Base-by-base conservation (phyloP, 495 filamentous ascomycete genomes). In the Massariosphaeria phaeospora region DNA sequence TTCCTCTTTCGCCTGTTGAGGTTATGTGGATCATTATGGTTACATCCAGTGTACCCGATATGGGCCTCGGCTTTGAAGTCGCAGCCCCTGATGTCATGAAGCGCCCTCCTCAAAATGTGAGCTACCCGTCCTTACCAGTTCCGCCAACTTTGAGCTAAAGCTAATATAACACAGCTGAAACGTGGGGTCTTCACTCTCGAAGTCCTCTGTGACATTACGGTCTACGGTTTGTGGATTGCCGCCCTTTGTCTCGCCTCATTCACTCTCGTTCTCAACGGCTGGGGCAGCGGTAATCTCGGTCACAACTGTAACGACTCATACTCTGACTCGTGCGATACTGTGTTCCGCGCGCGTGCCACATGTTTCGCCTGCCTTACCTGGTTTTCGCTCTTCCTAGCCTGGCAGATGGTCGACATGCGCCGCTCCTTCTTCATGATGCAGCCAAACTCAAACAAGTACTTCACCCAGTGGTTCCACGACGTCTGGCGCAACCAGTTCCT, bases 1-100 rank as follows among this genome's bases (percentile, higher is more conserved):
- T 88, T 62, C 86, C 86, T 12, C 73, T 90, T 35, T 80, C 83
- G 2, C 85, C 86, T 18, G 73, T 90, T 5, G 79, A 88, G 48
- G 86, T 89, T 49, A 70, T 90, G 27, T 89, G 84, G 84, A 82
- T 87, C 58, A 90, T 87, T 67, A 82, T 89, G 72, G 67, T 88
- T 26, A 89, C 86, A 1, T 88, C 84, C 15, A 84, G 80, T 2
- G 81, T 89, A 65, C 80, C 85, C 0, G 86, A 84, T 40, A 81
- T 90, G 55, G 86, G 86, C 4, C 79, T 90, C 5, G 84, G 86
- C 4, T 79, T 84, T 9, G 86, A 89, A 66, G 73, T 78, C 34
- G 84, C 84, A 2, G 78, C 77, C 9, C 73, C 74, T 6, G 81
- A 86, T 51, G 77, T 89, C 40, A 84, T 89, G 82, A 74, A 75